Percentiles rank a stretch among this genome's conserved stretches.
Conservation (phyloP, 2,329 filamentous ascomycete genomes). For the Penicillium sp. region DNA sequence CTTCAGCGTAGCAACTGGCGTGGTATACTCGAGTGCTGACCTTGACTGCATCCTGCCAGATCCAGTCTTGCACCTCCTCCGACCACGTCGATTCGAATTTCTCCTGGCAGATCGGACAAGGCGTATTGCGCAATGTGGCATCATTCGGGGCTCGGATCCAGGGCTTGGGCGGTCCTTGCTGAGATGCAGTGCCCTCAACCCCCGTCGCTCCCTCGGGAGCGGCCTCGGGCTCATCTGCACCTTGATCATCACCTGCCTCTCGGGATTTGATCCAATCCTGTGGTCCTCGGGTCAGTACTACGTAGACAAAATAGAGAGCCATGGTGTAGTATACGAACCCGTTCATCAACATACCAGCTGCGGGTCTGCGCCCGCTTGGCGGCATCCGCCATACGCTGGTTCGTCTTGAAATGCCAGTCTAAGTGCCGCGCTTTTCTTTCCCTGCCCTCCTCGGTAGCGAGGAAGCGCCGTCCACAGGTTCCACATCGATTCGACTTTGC, state of each 20-base stretch:
- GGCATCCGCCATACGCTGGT: slow-evolving; percentile 81
- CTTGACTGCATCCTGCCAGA: slow-evolving; percentile 85
- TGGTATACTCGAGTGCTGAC: slow-evolving; percentile 81
- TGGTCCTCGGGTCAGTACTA: slow-evolving; percentile 20
- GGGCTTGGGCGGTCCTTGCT: slow-evolving; percentile 59
- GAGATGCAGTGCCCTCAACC: slow-evolving; percentile 41
- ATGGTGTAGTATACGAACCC: slow-evolving; percentile 53
- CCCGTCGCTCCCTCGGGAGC: slow-evolving; percentile 42
- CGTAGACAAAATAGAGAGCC: slow-evolving; percentile 2
- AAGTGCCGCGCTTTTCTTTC: slow-evolving; percentile 87
- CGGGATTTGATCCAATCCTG: slow-evolving; percentile 87
- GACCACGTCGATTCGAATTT: slow-evolving; percentile 90
- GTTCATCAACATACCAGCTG: slow-evolving; percentile 91
- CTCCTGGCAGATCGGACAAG: slow-evolving; percentile 94
- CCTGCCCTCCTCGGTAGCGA: slow-evolving; percentile 70
- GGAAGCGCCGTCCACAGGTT: slow-evolving; percentile 86
- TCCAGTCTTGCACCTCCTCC: slow-evolving; percentile 91
- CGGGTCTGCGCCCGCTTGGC: slow-evolving; percentile 83
- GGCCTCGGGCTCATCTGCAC: slow-evolving; percentile 43
- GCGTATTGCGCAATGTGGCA: slow-evolving; percentile 66
- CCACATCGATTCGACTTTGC: slow-evolving; percentile 81
- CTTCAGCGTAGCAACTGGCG: slow-evolving; percentile 82
- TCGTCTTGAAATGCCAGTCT: slow-evolving; percentile 97
- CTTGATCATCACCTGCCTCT: slow-evolving; percentile 68
- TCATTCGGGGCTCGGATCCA: slow-evolving; percentile 85